phyloP scores from a whole-genome alignment of 148 eudicot genomes.

The Euryodendron excelsum region DNA sequence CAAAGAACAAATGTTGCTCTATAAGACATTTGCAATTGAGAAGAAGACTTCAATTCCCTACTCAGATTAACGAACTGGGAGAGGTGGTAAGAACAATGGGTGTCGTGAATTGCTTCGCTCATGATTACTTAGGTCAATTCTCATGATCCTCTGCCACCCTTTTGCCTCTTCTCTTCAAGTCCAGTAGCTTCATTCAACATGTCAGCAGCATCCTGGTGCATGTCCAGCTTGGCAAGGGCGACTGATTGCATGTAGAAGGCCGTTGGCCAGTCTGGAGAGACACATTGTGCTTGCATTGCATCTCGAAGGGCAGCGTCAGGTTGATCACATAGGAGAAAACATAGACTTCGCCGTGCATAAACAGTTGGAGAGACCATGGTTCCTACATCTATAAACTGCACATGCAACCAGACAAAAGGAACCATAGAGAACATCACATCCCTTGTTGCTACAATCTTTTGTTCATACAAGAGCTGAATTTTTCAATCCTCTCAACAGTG shows the following conservation, averaged over 20 bases:
- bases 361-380: slow-evolving; percentile 56
- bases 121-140: neutral
- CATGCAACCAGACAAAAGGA: neutral
- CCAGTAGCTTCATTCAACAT: slow-evolving; percentile 74
- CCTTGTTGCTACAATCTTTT: neutral
- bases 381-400: slow-evolving; percentile 67
- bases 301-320: slow-evolving; percentile 44
- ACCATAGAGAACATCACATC: neutral
- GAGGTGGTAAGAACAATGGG: neutral
- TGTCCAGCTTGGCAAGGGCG: slow-evolving; percentile 76
- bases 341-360: slow-evolving; percentile 62
- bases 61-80: neutral
- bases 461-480: neutral
- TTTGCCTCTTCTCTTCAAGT: slow-evolving; percentile 72
- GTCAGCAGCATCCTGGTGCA: slow-evolving; percentile 77
- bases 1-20: neutral
- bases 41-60: neutral
- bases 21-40: slow-evolving; percentile 11
- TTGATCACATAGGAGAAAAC: slow-evolving; percentile 68
- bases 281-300: slow-evolving; percentile 87
- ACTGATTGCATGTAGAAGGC: slow-evolving; percentile 87
- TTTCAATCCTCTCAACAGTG: neutral
- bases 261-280: slow-evolving; percentile 77
- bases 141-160: slow-evolving; percentile 44
- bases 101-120: neutral